Percentiles rank a stretch among this genome's conserved stretches.
Conservation (phyloP, 306 rosid genomes). For the Quercus bicolor region DNA sequence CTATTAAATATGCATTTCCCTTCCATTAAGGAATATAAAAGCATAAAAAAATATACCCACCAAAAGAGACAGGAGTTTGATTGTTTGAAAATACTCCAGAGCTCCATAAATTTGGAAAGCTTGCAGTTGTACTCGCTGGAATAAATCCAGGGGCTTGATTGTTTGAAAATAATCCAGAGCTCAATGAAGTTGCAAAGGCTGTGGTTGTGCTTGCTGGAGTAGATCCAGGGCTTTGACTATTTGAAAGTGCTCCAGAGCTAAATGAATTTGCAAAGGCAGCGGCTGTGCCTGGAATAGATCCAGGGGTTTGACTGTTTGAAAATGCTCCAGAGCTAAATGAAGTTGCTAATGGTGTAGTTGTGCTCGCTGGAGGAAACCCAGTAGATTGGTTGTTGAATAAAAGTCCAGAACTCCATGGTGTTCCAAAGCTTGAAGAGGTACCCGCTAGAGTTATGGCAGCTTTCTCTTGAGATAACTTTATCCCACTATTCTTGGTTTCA, state of each 20-base stretch:
- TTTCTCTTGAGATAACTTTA: conserved; percentile 47
- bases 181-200: neutral
- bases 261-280: conserved; percentile 10
- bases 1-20: neutral
- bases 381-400: conserved; percentile 40
- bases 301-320: conserved; percentile 13
- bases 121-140: conserved; percentile 3
- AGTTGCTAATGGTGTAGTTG: neutral
- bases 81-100: conserved; percentile 20
- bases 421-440: conserved; percentile 29
- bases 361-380: conserved; percentile 2
- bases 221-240: conserved; percentile 13
- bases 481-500: conserved; percentile 40
- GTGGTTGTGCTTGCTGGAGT: neutral
- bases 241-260: neutral
- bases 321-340: conserved; percentile 13
- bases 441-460: conserved; percentile 35
- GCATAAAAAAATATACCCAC: conserved; percentile 35
- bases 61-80: conserved; percentile 44
- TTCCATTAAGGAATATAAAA: neutral
- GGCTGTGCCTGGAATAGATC: neutral
- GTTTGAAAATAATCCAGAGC: conserved; percentile 11
- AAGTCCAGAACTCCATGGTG: conserved; percentile 60
- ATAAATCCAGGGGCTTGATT: conserved; percentile 13
- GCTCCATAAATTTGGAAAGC: neutral